Percentiles rank a stretch among this genome's conserved stretches.
phyloP scores from a whole-genome alignment of 1,284 basidiomycete species.

The Ustilago nuda region DNA sequence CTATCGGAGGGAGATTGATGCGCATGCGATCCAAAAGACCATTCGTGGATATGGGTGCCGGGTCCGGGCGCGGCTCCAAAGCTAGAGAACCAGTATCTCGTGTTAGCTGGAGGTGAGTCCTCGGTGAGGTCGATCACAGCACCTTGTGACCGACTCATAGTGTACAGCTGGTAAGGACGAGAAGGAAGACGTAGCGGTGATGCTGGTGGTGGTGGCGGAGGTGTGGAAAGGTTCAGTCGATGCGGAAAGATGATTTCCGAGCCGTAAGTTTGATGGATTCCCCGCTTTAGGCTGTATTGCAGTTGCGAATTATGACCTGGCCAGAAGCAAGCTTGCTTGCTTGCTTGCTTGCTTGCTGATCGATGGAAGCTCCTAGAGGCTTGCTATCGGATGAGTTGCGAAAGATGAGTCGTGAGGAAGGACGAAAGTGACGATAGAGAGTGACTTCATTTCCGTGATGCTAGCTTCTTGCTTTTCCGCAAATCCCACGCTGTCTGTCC shows the following conservation, averaged over 20 bases:
- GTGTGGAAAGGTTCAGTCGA: conserved; percentile 14
- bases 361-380: neutral
- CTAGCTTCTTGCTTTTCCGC: conserved; percentile 5
- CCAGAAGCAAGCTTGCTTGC: neutral
- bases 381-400: neutral
- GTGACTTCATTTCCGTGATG: conserved; percentile 22
- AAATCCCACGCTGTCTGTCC: neutral
- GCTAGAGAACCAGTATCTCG: conserved; percentile 8
- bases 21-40: conserved; percentile 13
- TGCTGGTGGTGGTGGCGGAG: conserved; percentile 8
- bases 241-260: too few relatives aligned
- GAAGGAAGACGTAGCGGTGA: neutral
- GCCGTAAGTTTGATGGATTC: too few relatives aligned
- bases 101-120: conserved; percentile 52
- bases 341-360: neutral
- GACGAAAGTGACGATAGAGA: conserved; percentile 7
- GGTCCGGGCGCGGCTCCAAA: neutral
- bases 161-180: neutral
- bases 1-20: conserved; percentile 1
- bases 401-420: conserved; percentile 1
- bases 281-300: too few relatives aligned
- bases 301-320: neutral
- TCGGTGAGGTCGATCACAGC: conserved; percentile 58
- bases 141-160: conserved; percentile 18
- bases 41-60: conserved; percentile 30